Percentiles rank a stretch among this genome's conserved stretches.
Evolutionary conservation across 306 rosid species (phyloP).

Genomic region (Vigna angularis): DNA sequence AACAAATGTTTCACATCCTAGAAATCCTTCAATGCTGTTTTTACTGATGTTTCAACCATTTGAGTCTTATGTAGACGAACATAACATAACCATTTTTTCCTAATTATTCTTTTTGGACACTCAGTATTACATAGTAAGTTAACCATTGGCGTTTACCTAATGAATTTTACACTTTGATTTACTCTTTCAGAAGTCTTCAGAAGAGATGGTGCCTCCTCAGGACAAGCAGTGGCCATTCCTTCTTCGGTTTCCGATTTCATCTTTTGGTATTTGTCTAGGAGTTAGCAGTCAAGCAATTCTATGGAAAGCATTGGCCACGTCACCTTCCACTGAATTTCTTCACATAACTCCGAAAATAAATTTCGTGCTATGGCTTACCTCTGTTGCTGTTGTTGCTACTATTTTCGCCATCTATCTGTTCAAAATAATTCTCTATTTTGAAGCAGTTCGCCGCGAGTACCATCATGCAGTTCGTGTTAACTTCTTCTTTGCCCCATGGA

Average conservation of each 20-base stretch:
- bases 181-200: constrained; percentile 62
- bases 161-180: constrained; percentile 9
- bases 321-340: constrained; percentile 71
- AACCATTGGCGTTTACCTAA: background rate
- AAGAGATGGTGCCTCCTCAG: constrained; percentile 70
- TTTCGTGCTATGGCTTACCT: constrained; percentile 65
- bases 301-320: constrained; percentile 75
- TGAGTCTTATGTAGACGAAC: background rate
- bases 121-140: too few species aligned
- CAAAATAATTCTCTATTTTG: constrained; percentile 68
- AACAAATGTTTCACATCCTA: background rate
- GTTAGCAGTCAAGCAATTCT: constrained; percentile 82
- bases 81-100: too few species aligned
- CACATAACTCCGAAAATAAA: constrained; percentile 63
- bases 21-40: background rate
- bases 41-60: background rate
- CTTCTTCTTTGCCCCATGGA: constrained; percentile 88
- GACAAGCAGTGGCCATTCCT: constrained; percentile 83
- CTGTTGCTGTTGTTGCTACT: constrained; percentile 53
- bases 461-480: constrained; percentile 76
- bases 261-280: constrained; percentile 87
- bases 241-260: constrained; percentile 71
- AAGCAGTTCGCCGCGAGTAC: constrained; percentile 87
- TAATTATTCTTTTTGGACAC: too few species aligned
- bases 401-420: constrained; percentile 59